Evolutionary conservation across 768 basidiomycete species (phyloP).

Genomic region (Auricularia heimuer): DNA sequence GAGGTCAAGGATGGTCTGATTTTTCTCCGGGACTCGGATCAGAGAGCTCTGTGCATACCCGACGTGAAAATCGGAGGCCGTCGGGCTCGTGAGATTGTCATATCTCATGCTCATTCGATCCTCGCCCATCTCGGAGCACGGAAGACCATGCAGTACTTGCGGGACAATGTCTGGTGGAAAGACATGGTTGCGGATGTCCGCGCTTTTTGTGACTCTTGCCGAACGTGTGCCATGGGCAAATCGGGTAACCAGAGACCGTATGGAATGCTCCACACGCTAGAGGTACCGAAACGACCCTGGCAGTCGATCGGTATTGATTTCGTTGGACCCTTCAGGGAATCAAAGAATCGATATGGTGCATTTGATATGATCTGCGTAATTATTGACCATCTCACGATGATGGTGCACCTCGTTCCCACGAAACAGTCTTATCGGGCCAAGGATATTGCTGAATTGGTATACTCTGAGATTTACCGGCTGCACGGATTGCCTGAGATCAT

Average conservation of each 20-base stretch:
- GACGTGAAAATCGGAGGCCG: slow-evolving; percentile 1
- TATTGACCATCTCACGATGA: slow-evolving; percentile 17
- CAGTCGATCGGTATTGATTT: slow-evolving; percentile 21
- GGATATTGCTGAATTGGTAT: slow-evolving; percentile 14
- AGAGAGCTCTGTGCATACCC: slow-evolving; percentile 4
- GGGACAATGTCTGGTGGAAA: slow-evolving; percentile 30
- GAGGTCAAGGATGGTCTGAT: neutral
- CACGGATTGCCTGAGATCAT: slow-evolving; percentile 17
- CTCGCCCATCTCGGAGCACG: slow-evolving; percentile 27
- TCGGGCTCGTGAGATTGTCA: slow-evolving; percentile 7
- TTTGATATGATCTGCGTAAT: slow-evolving; percentile 14
- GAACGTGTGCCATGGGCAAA: slow-evolving; percentile 14
- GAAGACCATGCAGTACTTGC: slow-evolving; percentile 12
- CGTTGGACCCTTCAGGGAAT: slow-evolving; percentile 16
- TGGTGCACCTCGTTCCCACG: slow-evolving; percentile 19
- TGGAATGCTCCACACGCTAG: slow-evolving; percentile 17
- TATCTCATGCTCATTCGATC: slow-evolving; percentile 21
- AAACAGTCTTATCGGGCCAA: slow-evolving; percentile 13
- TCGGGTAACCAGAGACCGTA: slow-evolving; percentile 13
- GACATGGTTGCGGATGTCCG: slow-evolving; percentile 20
- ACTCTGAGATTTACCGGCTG: slow-evolving; percentile 9
- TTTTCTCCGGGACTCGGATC: slow-evolving; percentile 3
- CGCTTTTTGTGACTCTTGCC: slow-evolving; percentile 19
- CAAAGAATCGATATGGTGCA: slow-evolving; percentile 12
- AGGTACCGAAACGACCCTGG: slow-evolving; percentile 18